Percentiles rank a stretch among this genome's conserved stretches.
Conservation (phyloP, 2,329 filamentous ascomycete species). For the Cladophialophora psammophila region DNA sequence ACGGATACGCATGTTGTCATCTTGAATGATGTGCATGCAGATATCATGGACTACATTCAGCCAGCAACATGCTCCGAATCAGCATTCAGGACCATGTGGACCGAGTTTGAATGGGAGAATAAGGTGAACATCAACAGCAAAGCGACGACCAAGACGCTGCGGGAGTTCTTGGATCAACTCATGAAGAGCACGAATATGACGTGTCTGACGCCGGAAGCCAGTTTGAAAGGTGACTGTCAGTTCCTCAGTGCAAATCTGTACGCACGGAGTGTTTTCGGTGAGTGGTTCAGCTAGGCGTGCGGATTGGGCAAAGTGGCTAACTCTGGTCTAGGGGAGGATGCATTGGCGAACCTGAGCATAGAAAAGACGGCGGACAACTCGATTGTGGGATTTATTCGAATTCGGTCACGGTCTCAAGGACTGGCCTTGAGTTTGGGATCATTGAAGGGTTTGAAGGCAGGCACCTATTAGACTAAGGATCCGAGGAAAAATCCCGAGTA, state of each 20-base stretch:
- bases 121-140: conserved; percentile 99
- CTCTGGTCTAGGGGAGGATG: conserved; percentile 83
- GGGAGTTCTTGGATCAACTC: conserved; percentile 89
- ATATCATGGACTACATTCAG: conserved; percentile 99
- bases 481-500: too few species aligned
- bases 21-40: conserved; percentile 95
- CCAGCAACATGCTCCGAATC: conserved; percentile 96
- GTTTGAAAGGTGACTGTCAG: conserved; percentile 95
- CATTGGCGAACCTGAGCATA: conserved; percentile 94
- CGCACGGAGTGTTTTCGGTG: conserved; percentile 96
- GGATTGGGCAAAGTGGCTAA: conserved; percentile 8
- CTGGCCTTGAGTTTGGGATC: conserved; percentile 92
- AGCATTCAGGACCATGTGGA: conserved; percentile 99
- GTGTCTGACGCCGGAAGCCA: conserved; percentile 94
- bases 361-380: conserved; percentile 96
- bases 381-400: conserved; percentile 96
- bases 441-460: conserved; percentile 90
- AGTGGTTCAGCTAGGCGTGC: conserved; percentile 51
- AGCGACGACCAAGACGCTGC: conserved; percentile 74
- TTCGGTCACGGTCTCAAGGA: conserved; percentile 95
- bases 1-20: conserved; percentile 97
- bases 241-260: conserved; percentile 98
- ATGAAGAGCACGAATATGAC: conserved; percentile 99
- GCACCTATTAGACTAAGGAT: conserved; percentile 37
- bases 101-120: conserved; percentile 99